Conservation (phyloP, 371 early-diverging fungal genomes). For the Circinella minor region DNA sequence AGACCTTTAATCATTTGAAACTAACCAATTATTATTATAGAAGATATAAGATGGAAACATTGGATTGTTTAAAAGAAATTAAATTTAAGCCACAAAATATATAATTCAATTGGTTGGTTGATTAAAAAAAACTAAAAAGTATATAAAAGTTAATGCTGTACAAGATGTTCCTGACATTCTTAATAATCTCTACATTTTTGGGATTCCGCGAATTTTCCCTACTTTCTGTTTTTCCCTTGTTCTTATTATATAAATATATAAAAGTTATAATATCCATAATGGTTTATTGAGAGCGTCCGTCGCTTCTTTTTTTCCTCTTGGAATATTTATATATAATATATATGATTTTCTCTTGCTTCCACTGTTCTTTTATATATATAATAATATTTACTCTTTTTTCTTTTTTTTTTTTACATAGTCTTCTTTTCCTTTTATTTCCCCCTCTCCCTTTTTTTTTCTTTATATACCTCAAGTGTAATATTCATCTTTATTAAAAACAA, state of each 20-base stretch:
- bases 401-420: neutral
- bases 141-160: conserved; percentile 3
- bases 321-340: conserved; percentile 1
- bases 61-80: too few species aligned
- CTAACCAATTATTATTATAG: too few species aligned
- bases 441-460: neutral
- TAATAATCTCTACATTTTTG: conserved; percentile 2
- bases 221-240: conserved; percentile 11
- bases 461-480: neutral
- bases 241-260: neutral
- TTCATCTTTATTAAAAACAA: too few species aligned
- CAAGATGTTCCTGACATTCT: conserved; percentile 15
- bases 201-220: conserved; percentile 17
- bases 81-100: too few species aligned
- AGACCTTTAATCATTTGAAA: too few species aligned
- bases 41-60: too few species aligned
- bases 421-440: neutral
- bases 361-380: neutral
- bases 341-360: neutral
- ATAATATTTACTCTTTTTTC: conserved; percentile 1
- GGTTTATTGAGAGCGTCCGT: conserved; percentile 19
- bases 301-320: conserved; percentile 13
- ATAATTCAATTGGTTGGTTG: too few species aligned
- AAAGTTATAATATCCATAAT: neutral
- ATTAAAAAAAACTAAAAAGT: too few species aligned